A percentile compares a stretch with the other conserved stretches of the same genome.
Conservation (phyloP, 2,329 filamentous ascomycete species). For the Sporothrix brasiliensis region DNA sequence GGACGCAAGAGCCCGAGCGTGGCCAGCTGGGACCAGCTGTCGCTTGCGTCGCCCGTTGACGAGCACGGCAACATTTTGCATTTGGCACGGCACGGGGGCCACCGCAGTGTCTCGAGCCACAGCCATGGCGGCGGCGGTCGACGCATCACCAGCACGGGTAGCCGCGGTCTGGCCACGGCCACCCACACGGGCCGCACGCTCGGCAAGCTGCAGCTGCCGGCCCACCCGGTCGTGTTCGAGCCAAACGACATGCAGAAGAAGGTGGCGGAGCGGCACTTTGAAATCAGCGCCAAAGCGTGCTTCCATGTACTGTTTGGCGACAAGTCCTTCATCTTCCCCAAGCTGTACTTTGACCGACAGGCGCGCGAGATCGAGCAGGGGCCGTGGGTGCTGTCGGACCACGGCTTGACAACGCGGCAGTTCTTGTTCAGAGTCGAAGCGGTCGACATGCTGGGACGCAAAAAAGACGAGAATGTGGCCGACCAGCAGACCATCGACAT, state of each 20-base stretch:
- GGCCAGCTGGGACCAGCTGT: constrained; percentile 88
- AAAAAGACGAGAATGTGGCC: constrained; percentile 64
- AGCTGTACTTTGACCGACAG: constrained; percentile 81
- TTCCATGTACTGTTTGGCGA: constrained; percentile 98
- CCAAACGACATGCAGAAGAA: constrained; percentile 78
- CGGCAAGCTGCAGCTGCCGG: constrained; percentile 79
- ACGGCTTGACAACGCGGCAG: constrained; percentile 71
- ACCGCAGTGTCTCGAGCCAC: constrained; percentile 39
- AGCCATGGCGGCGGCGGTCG: neutral
- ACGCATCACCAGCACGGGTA: constrained; percentile 14
- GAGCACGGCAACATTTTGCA: constrained; percentile 58
- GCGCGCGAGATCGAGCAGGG: constrained; percentile 81
- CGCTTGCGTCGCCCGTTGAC: constrained; percentile 45
- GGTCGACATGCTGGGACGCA: constrained; percentile 65
- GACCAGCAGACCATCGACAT: constrained; percentile 88
- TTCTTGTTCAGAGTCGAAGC: constrained; percentile 79
- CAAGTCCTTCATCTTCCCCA: constrained; percentile 90
- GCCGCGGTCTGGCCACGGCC: neutral
- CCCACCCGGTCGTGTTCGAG: constrained; percentile 78
- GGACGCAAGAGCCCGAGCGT: constrained; percentile 69
- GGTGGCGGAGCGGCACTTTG: constrained; percentile 78
- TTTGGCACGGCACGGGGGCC: constrained; percentile 47
- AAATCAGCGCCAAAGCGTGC: constrained; percentile 88
- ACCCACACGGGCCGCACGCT: constrained; percentile 44
- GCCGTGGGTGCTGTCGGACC: constrained; percentile 75